phyloP scores from a whole-genome alignment of 129 eudicot species.

The Mikania micrantha region DNA sequence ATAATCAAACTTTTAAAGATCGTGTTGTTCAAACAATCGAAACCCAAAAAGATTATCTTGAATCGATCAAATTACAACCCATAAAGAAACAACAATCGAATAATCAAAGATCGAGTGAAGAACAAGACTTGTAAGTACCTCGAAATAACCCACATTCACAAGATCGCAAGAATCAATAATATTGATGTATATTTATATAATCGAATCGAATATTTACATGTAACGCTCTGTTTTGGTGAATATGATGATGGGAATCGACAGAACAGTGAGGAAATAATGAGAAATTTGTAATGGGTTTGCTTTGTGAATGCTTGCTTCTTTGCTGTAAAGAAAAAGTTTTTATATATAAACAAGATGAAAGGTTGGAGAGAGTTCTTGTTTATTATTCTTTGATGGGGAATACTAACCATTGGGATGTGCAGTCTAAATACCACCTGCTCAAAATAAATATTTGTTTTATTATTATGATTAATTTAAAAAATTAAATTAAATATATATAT shows the following conservation, averaged over 20 bases:
- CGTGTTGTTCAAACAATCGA: background rate
- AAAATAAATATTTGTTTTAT: too few relatives aligned
- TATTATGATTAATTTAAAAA: too few relatives aligned
- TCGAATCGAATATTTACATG: background rate
- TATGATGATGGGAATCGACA: constrained; percentile 12
- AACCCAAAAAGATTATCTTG: background rate
- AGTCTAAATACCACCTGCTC: too few relatives aligned
- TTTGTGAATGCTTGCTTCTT: constrained; percentile 25
- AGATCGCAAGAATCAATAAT: constrained; percentile 25
- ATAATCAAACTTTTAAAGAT: background rate
- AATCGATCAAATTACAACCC: constrained; percentile 9
- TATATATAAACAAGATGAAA: constrained; percentile 12
- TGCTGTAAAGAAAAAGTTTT: constrained; percentile 27
- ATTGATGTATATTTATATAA: background rate
- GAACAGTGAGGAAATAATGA: background rate
- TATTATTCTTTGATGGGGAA: background rate
- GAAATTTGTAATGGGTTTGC: constrained; percentile 25
- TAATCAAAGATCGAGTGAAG: constrained; percentile 10
- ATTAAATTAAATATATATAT: too few relatives aligned
- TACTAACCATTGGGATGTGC: background rate
- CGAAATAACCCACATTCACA: constrained; percentile 30
- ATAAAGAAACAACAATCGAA: constrained; percentile 4
- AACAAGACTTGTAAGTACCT: constrained; percentile 20
- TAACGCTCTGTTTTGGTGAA: background rate
- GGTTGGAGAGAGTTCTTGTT: constrained; percentile 1